These are phyloP conservation scores for Ganoderma leucocontextum DNA, from an alignment of 1,284 basidiomycete species.

Conservation along the genomic window DNA sequence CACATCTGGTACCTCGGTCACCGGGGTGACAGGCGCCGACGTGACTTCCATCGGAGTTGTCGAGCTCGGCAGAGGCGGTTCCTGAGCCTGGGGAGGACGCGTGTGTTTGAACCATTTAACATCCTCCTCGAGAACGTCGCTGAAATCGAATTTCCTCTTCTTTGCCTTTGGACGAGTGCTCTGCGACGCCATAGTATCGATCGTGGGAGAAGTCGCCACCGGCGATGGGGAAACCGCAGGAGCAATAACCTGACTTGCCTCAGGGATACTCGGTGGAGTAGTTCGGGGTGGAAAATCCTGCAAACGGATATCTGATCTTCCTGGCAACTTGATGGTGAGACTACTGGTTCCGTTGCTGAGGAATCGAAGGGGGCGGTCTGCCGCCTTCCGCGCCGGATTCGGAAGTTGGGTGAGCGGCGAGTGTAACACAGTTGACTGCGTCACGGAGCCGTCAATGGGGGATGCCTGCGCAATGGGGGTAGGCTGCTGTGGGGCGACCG, in stretches of 20 bases:
- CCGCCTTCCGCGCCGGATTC: neutral
- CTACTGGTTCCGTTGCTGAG: neutral
- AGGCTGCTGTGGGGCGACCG: neutral
- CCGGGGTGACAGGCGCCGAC: neutral
- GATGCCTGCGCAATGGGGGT: neutral
- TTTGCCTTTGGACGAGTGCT: conserved; percentile 18
- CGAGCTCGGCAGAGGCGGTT: neutral
- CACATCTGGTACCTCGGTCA: neutral
- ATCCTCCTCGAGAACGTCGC: conserved; percentile 33
- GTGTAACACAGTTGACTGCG: neutral
- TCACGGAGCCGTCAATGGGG: neutral
- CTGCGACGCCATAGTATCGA: neutral
- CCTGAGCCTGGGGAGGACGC: conserved; percentile 11
- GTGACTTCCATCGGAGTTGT: neutral
- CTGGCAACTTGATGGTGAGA: neutral
- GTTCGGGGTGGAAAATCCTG: neutral
- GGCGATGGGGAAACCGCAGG: neutral
- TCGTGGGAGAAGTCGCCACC: conserved; percentile 1
- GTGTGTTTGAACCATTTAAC: conserved; percentile 32
- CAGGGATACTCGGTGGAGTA: neutral
- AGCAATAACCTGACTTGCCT: neutral
- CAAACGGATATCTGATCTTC: neutral
- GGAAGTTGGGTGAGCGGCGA: neutral
- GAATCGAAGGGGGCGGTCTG: neutral
- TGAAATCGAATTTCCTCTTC: conserved; percentile 20